phyloP scores from a whole-genome alignment of 805 yeast species.

The Wickerhamiella azymoides region DNA sequence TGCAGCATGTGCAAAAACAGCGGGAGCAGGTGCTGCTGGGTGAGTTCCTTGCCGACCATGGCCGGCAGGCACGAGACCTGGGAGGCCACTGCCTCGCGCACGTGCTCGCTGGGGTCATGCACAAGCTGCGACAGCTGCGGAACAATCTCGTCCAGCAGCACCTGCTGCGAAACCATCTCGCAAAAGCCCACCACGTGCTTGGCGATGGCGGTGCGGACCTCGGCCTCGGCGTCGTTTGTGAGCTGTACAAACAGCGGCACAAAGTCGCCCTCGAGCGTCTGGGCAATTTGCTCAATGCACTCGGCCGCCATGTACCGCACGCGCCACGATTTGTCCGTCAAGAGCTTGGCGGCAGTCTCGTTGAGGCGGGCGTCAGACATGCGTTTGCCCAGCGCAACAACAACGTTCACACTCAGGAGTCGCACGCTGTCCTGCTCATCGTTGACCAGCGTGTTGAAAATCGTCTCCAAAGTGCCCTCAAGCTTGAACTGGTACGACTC shows the following conservation, averaged over 20 bases:
- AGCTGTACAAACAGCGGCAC: slow-evolving; percentile 60
- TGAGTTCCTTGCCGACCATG: slow-evolving; percentile 66
- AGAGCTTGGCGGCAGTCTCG: slow-evolving; percentile 47
- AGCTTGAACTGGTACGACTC: slow-evolving; percentile 7
- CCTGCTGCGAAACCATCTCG: slow-evolving; percentile 27
- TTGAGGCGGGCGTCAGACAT: slow-evolving; percentile 21
- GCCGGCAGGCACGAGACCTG: slow-evolving; percentile 81
- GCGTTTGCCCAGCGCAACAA: slow-evolving; percentile 54
- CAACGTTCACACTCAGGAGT: slow-evolving; percentile 73
- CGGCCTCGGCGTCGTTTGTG: slow-evolving; percentile 89
- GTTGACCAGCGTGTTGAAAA: slow-evolving; percentile 62
- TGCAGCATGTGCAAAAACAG: slow-evolving; percentile 84
- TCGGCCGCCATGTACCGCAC: slow-evolving; percentile 98
- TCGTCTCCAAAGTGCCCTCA: slow-evolving; percentile 54
- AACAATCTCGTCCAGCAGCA: slow-evolving; percentile 54
- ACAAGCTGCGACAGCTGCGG: slow-evolving; percentile 76
- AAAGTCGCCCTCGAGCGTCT: slow-evolving; percentile 40
- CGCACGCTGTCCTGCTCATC: slow-evolving; percentile 95
- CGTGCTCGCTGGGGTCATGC: slow-evolving; percentile 84
- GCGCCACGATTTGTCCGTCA: slow-evolving; percentile 91
- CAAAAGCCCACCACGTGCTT: slow-evolving; percentile 62
- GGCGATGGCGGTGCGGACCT: slow-evolving; percentile 88
- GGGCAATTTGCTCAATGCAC: slow-evolving; percentile 61
- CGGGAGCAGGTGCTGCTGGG: slow-evolving; percentile 72
- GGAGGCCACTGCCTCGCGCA: slow-evolving; percentile 82